Percentiles rank a stretch among this genome's conserved stretches.
Evolutionary conservation across 306 rosid genomes (phyloP).

Genomic region (Cucumis cinereus): DNA sequence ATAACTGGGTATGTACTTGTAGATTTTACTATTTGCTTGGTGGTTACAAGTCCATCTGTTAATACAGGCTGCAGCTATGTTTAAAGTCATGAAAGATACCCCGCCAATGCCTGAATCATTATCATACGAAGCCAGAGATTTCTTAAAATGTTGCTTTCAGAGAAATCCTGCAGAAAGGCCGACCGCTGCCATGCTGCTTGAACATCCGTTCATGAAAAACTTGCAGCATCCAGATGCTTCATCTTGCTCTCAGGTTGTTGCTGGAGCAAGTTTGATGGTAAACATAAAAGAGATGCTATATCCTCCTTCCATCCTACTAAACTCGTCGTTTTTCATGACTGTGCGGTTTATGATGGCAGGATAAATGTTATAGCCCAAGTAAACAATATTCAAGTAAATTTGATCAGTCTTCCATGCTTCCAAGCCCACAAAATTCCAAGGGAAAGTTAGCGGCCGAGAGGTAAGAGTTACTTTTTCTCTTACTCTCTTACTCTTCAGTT

Average conservation of each 20-base stretch:
- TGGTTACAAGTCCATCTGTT: constrained; percentile 11
- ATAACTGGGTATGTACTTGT: neutral
- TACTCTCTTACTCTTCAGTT: constrained; percentile 4
- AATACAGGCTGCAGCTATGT: constrained; percentile 94
- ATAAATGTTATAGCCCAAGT: constrained; percentile 36
- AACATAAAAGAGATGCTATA: constrained; percentile 14
- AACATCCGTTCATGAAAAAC: constrained; percentile 64
- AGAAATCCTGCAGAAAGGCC: constrained; percentile 92
- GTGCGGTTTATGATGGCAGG: constrained; percentile 28
- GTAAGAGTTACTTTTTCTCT: constrained; percentile 22
- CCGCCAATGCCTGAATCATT: constrained; percentile 81
- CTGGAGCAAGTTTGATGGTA: constrained; percentile 32
- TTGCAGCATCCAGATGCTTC: constrained; percentile 34
- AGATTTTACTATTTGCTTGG: neutral
- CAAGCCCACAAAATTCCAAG: constrained; percentile 14
- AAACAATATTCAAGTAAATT: constrained; percentile 32
- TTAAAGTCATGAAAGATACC: constrained; percentile 76
- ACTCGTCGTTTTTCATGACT: constrained; percentile 1
- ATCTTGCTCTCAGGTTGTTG: constrained; percentile 21
- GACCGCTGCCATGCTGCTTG: constrained; percentile 57
- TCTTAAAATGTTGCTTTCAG: constrained; percentile 67
- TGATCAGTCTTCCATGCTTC: constrained; percentile 24
- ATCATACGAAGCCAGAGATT: constrained; percentile 73
- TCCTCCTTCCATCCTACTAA: neutral
- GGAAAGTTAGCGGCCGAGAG: constrained; percentile 33